These are phyloP conservation scores for Wickerhamomyces tratensis DNA, from an alignment of 805 yeast species.

Conservation along the genomic window DNA sequence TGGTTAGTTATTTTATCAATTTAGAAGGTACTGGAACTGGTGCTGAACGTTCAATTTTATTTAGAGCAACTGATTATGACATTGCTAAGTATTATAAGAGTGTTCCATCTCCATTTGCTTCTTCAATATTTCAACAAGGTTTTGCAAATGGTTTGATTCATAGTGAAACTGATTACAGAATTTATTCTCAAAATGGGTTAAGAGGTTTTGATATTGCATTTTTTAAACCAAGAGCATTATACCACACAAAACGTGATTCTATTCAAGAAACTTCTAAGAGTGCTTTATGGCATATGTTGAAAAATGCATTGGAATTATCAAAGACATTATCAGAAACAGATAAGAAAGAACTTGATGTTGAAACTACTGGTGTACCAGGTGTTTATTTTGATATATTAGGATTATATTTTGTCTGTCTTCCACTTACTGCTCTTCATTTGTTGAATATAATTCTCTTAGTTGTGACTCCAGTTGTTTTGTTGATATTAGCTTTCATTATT, in stretches of 20 bases:
- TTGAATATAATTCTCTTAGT: constrained; percentile 43
- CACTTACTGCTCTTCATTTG: constrained; percentile 39
- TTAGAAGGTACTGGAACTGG: constrained; percentile 94
- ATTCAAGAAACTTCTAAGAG: constrained; percentile 53
- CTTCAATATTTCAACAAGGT: constrained; percentile 77
- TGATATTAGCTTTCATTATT: constrained; percentile 39
- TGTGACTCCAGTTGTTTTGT: constrained; percentile 42
- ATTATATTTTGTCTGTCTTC: constrained; percentile 38
- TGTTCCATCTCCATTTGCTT: constrained; percentile 64
- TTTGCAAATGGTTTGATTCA: constrained; percentile 61
- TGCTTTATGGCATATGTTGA: constrained; percentile 80
- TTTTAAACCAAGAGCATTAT: constrained; percentile 72
- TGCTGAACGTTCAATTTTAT: constrained; percentile 63
- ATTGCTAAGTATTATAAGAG: constrained; percentile 47
- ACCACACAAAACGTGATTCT: constrained; percentile 72
- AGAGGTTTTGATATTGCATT: constrained; percentile 90
- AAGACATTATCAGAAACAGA: constrained; percentile 32
- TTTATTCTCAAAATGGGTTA: constrained; percentile 56
- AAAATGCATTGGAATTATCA: constrained; percentile 55
- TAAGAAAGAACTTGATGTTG: constrained; percentile 20
- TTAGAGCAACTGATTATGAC: constrained; percentile 75
- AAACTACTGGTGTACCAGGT: constrained; percentile 28
- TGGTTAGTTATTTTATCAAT: constrained; percentile 60
- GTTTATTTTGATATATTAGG: constrained; percentile 62
- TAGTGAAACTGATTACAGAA: constrained; percentile 80